Base-by-base conservation (phyloP, 345 rosid species). In the Trapa bicornis region DNA sequence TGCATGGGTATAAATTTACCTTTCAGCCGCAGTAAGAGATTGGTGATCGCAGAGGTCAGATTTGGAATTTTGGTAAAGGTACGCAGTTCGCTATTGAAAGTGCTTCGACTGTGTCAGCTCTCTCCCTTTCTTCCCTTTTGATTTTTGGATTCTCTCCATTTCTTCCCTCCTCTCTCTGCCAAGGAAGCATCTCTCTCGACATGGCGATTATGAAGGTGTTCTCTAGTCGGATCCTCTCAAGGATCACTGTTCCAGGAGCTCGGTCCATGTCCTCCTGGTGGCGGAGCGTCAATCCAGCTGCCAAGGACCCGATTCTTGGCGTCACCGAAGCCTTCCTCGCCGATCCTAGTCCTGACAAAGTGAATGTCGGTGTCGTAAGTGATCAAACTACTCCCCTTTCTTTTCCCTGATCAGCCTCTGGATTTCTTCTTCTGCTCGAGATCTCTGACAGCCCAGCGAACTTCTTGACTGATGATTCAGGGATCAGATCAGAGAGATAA, bases 271-370 rank as follows among this genome's bases (percentile, higher is more conserved):
- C 93, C 16, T 88, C 96, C 32, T 85, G 90, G 97, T 93, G 98
- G 97, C 75, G 80, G 64, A 81, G 72, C 87, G 90, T 93, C 36
- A 88, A 89, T 83, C 94, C 94, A 9, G 98, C 97, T 16, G 77
- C 94, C 9, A 93, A 87, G 75, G 98, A 93, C 76, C 98, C 97
- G 3, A 93, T 93, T 66, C 97, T 93, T 29, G 97, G 98, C 33
- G 98, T 93, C 67, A 89, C 98, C 58, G 98, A 93, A 67, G 98
- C 97, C 66, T 93, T 86, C 76, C 86, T 89, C 66, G 96, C 94
- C n/a, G 97, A 93, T 81, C 82, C 86, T 13, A 74, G 75, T 71
- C 96, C 94, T 3, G 82, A 80, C 1, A 93, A 93, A 82, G 94
- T 93, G 72, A 93, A 90, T 61, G 97, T 93, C 65, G 98, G 98